Conservation (phyloP, 371 early-diverging fungal species). For the Mucor plumbeus region DNA sequence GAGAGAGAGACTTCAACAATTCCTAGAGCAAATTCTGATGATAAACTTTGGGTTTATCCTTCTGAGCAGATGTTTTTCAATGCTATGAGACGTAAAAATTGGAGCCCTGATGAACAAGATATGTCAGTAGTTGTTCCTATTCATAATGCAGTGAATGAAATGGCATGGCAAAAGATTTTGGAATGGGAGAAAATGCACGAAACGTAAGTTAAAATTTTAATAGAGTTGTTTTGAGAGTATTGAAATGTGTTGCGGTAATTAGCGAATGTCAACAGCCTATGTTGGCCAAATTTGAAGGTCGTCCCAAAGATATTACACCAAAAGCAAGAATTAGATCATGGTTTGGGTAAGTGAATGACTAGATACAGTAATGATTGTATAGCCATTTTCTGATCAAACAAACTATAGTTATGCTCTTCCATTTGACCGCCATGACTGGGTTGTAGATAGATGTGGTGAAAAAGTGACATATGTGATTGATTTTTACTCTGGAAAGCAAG, state of each 20-base stretch:
- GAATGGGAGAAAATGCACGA: conserved; percentile 83
- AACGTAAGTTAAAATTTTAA: conserved; percentile 46
- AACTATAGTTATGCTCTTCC: conserved; percentile 66
- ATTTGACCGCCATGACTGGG: conserved; percentile 98
- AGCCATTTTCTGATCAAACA: background rate
- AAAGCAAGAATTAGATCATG: conserved; percentile 78
- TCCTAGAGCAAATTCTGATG: conserved; percentile 63
- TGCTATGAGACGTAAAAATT: conserved; percentile 92
- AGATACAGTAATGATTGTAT: too few species aligned
- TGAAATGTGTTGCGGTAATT: background rate
- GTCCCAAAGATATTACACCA: conserved; percentile 83
- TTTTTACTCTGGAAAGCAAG: conserved; percentile 83
- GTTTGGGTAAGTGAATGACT: conserved; percentile 62
- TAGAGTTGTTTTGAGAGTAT: background rate
- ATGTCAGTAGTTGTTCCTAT: conserved; percentile 55
- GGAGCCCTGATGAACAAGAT: conserved; percentile 76
- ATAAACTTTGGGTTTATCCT: conserved; percentile 92
- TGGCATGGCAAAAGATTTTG: conserved; percentile 89
- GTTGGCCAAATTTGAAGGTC: conserved; percentile 86
- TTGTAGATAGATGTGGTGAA: conserved; percentile 92
- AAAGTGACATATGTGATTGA: conserved; percentile 94
- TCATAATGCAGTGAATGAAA: conserved; percentile 89
- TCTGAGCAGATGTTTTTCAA: conserved; percentile 94
- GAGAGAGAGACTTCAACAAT: conserved; percentile 76
- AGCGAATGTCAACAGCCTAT: conserved; percentile 72